A percentile compares a stretch with the other conserved stretches of the same genome.
These are phyloP conservation scores for Clohesyomyces aquaticus DNA, from an alignment of 495 filamentous ascomycete genomes.

Conservation along the genomic window DNA sequence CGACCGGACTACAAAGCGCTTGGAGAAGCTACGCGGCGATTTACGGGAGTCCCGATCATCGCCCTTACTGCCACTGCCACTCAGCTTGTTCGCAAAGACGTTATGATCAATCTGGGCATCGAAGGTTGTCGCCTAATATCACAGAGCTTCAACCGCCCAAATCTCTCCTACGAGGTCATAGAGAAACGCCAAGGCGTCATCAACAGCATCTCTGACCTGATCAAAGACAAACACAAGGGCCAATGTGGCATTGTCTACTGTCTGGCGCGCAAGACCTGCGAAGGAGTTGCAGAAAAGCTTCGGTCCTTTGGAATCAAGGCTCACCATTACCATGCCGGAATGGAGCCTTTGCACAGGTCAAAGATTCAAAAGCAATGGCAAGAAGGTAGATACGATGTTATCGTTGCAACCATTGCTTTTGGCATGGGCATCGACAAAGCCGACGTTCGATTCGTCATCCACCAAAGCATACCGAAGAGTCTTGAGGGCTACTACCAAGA, in stretches of 20 bases:
- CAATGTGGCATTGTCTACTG: slow-evolving; percentile 95
- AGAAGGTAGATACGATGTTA: slow-evolving; percentile 73
- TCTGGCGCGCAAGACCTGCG: slow-evolving; percentile 79
- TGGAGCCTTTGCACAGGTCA: slow-evolving; percentile 65
- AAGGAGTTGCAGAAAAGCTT: slow-evolving; percentile 74
- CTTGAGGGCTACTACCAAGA: slow-evolving; percentile 99
- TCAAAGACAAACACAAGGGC: slow-evolving; percentile 63
- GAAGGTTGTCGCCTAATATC: slow-evolving; percentile 72
- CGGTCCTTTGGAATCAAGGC: slow-evolving; percentile 66
- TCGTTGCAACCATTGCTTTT: slow-evolving; percentile 98
- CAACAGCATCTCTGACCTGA: slow-evolving; percentile 70
- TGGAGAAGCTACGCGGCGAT: slow-evolving; percentile 67
- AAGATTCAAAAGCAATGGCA: slow-evolving; percentile 83
- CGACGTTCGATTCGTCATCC: slow-evolving; percentile 93
- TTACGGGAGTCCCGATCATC: slow-evolving; percentile 83
- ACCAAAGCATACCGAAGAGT: slow-evolving; percentile 88
- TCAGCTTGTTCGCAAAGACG: slow-evolving; percentile 84
- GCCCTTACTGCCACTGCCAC: slow-evolving; percentile 95
- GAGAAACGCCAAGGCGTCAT: slow-evolving; percentile 61
- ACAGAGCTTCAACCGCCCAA: slow-evolving; percentile 93
- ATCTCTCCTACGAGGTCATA: slow-evolving; percentile 83
- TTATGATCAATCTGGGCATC: slow-evolving; percentile 86
- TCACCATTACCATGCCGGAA: slow-evolving; percentile 81
- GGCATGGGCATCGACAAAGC: slow-evolving; percentile 99
- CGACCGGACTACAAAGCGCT: slow-evolving; percentile 93